Evolutionary conservation across 2,329 filamentous ascomycete genomes (phyloP).

Genomic region (Stagonosporopsis rhizophila): DNA sequence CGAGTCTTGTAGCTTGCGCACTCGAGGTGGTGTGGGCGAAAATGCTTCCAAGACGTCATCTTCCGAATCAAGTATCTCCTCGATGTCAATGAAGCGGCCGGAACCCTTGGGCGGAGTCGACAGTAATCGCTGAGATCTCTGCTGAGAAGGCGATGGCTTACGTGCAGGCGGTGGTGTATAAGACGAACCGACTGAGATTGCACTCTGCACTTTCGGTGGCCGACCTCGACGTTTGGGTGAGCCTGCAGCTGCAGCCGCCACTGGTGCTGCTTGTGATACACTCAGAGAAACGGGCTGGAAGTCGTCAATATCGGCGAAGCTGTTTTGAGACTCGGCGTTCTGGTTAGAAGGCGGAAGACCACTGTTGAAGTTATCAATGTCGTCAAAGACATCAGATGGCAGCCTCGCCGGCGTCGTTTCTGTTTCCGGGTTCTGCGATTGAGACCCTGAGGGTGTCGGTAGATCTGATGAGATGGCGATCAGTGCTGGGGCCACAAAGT

Average conservation of each 20-base stretch:
- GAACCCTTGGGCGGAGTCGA: constrained; percentile 28
- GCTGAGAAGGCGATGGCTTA: constrained; percentile 6
- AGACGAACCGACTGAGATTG: constrained; percentile 7
- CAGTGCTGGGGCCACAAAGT: constrained; percentile 18
- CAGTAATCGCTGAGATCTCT: neutral
- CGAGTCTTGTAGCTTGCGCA: constrained; percentile 22
- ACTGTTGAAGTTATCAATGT: constrained; percentile 36
- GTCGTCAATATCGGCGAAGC: constrained; percentile 39
- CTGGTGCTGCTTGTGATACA: constrained; percentile 12
- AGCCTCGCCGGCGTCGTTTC: neutral
- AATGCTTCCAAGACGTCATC: constrained; percentile 39
- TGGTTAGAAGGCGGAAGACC: constrained; percentile 40
- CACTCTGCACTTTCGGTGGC: constrained; percentile 26
- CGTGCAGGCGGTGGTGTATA: constrained; percentile 12
- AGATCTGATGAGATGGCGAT: constrained; percentile 34
- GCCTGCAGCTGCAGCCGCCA: neutral
- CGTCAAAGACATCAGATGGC: constrained; percentile 20
- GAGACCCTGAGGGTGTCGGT: constrained; percentile 23
- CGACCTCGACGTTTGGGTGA: constrained; percentile 32
- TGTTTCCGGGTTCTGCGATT: neutral
- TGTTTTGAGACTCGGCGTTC: constrained; percentile 26
- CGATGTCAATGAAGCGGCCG: constrained; percentile 43
- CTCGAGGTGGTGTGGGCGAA: constrained; percentile 46
- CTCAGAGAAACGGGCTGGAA: constrained; percentile 28
- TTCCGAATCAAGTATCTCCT: constrained; percentile 52